Base-by-base conservation (phyloP, 805 yeast species). In the Scheffersomyces stipitis region DNA sequence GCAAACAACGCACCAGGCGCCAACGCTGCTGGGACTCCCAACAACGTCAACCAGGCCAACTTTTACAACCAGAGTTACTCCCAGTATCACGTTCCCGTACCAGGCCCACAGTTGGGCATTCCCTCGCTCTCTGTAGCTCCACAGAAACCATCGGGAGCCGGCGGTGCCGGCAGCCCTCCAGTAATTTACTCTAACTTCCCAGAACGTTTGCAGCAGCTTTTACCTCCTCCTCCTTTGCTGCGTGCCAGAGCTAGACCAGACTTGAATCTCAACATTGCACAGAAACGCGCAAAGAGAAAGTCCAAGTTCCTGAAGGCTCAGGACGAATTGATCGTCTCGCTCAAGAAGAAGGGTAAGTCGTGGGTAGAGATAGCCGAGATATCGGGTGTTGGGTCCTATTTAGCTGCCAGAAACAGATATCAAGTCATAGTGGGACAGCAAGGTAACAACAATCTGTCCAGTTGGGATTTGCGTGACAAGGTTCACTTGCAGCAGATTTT, bases 401-500 rank as follows among this genome's bases (percentile, higher is more conserved):
- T 84, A 27, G 87, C 91, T 0, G 91, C 90, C 0, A 62, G 91
- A 39, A 84, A 84, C 53, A 62, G 91, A 40, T 85, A 85, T 49
- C 91, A 84, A 58, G 91, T 84, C 3, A 69, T 84, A 32, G 83
- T 85, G 45, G 93, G 93, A 4, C 91, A 84, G 54, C 91, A 84
- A 50, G 91, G 91, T 3, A 66, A 66, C 42, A 83, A 85, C 23
- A 85, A 84, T 9, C 71, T 80, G 1, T 73, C 78, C 16, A 73
- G 76, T 20, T 83, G 88, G 83, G 77, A 75, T 7, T 48, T 64
- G 1, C 77, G 75, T 12, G 88, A 83, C 56, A 71, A 76, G 5
- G 41, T 58, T 18, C 66, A 67, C 15, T 60, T 84, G 27, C 79
- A 74, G 47, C 54, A 54, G 13, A 46, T 79, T n/a, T 58, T 83